Evolutionary conservation across 192 early-diverging fungal genomes (phyloP).

Genomic region (Chytriomyces sp.): DNA sequence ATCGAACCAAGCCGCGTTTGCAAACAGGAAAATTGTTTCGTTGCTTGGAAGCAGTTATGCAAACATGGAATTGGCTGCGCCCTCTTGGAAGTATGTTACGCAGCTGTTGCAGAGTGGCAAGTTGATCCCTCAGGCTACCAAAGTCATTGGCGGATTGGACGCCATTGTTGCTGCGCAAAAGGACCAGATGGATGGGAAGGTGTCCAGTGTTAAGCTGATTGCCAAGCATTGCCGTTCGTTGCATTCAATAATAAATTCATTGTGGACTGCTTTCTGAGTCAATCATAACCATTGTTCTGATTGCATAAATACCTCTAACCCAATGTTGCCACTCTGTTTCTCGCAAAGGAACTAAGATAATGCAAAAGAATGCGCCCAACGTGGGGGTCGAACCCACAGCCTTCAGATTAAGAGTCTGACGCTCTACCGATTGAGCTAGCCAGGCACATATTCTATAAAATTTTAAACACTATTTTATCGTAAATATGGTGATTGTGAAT

Average conservation of each 20-base stretch:
- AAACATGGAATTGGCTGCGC: background rate
- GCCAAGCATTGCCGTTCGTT: constrained; percentile 7
- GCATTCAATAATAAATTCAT: background rate
- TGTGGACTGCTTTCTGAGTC: background rate
- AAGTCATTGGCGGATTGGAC: constrained; percentile 27
- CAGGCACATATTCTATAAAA: background rate
- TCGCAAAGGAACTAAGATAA: too few relatives aligned
- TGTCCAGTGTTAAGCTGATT: constrained; percentile 19
- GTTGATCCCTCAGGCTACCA: constrained; percentile 1
- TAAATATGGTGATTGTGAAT: too few relatives aligned
- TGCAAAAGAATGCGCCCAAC: too few relatives aligned
- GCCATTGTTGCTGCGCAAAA: constrained; percentile 25
- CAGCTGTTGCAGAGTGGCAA: background rate
- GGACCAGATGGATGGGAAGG: constrained; percentile 23
- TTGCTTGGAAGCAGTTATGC: background rate
- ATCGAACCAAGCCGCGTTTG: background rate
- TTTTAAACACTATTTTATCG: too few relatives aligned
- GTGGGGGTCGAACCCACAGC: constrained; percentile 89
- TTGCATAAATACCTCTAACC: too few relatives aligned
- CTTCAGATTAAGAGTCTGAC: constrained; percentile 88
- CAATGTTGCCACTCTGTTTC: too few relatives aligned
- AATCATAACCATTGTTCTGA: too few relatives aligned
- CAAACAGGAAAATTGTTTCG: background rate
- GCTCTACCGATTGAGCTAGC: constrained; percentile 76
- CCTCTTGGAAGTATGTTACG: background rate